phyloP scores from a whole-genome alignment of 305 asterid species.

The Coffea humblotiana region DNA sequence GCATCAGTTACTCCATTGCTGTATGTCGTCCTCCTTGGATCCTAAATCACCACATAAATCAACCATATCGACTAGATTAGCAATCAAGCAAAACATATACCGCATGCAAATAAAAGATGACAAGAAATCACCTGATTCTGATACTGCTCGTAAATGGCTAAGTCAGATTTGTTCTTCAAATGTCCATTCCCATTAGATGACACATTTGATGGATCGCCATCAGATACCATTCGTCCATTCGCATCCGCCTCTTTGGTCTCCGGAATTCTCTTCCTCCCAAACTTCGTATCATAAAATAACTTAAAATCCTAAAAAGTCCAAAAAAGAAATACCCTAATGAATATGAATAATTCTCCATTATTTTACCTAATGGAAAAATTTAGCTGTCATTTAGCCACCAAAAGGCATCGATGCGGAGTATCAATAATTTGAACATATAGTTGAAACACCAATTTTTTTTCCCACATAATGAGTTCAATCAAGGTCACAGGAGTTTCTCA shows the following conservation, averaged over 20 bases:
- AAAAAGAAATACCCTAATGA: slow-evolving; percentile 32
- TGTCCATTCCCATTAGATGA: slow-evolving; percentile 41
- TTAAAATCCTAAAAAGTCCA: slow-evolving; percentile 80
- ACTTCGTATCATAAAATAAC: slow-evolving; percentile 80
- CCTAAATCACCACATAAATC: slow-evolving; percentile 43
- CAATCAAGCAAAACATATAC: slow-evolving; percentile 2
- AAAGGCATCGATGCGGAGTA: no score
- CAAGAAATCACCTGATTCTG: slow-evolving; percentile 51
- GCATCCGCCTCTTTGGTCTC: slow-evolving; percentile 40
- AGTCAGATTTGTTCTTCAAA: slow-evolving; percentile 52
- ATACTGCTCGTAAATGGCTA: slow-evolving; percentile 79
- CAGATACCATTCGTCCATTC: slow-evolving; percentile 32
- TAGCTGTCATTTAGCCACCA: background rate
- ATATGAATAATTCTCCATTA: slow-evolving; percentile 26
- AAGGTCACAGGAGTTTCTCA: background rate
- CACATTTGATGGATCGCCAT: slow-evolving; percentile 36
- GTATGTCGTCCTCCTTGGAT: slow-evolving; percentile 31
- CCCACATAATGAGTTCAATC: background rate
- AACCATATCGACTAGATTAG: slow-evolving; percentile 19
- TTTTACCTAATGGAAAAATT: background rate
- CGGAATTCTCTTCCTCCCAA: slow-evolving; percentile 76
- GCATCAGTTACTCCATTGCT: slow-evolving; percentile 60
- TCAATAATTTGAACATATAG: background rate
- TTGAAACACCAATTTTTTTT: background rate
- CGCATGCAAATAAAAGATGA: background rate